Evolutionary conservation across 495 filamentous ascomycete genomes (phyloP).

Genomic region (Daldinia bambusicola): DNA sequence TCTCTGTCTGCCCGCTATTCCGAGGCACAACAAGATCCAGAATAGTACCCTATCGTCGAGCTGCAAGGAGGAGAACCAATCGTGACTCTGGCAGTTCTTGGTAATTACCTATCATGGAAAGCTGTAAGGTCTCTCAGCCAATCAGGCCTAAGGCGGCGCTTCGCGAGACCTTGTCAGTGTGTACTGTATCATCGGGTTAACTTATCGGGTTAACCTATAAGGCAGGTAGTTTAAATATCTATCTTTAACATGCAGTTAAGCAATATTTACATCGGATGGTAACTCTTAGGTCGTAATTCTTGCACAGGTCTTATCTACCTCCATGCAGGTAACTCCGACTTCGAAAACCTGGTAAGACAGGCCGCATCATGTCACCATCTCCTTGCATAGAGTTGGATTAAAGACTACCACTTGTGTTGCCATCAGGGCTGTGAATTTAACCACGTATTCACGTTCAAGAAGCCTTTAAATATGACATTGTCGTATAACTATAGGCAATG

Average conservation of each 20-base stretch:
- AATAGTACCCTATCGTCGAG: background rate
- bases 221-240: background rate
- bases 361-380: background rate
- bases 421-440: no score
- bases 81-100: background rate
- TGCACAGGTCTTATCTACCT: background rate
- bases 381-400: background rate
- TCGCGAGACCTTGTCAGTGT: background rate
- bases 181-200: background rate
- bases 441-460: no score
- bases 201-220: background rate
- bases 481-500: no score
- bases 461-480: no score
- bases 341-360: background rate
- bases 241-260: background rate
- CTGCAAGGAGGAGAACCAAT: slow-evolving; percentile 5
- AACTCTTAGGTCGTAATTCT: background rate
- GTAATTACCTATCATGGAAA: slow-evolving; percentile 7
- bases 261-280: background rate
- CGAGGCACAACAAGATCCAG: background rate
- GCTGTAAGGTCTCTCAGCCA: background rate
- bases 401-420: background rate
- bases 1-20: background rate
- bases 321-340: background rate
- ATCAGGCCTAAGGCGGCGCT: background rate